Conservation (phyloP, 371 early-diverging fungal species). For the Mucor lusitanicus region DNA sequence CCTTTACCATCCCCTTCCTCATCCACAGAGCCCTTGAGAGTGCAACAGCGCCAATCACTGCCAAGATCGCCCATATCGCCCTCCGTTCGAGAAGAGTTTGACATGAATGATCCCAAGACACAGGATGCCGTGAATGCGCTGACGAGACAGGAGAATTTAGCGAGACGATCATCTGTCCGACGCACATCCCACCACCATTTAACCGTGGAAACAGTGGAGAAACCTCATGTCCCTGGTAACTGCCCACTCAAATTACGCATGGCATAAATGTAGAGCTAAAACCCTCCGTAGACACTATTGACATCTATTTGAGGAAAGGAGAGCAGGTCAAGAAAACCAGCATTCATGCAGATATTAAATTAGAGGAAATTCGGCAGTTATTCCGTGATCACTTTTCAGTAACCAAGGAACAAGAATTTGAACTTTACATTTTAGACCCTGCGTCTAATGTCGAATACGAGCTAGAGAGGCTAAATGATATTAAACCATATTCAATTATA, state of each 20-base stretch:
- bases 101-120: conserved; percentile 35
- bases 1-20: conserved; percentile 7
- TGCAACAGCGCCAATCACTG: background rate
- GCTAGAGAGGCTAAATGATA: conserved; percentile 59
- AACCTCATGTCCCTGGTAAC: background rate
- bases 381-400: conserved; percentile 49
- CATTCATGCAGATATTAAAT: conserved; percentile 32
- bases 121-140: conserved; percentile 29
- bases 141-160: conserved; percentile 27
- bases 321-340: conserved; percentile 51
- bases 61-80: conserved; percentile 5
- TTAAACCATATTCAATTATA: conserved; percentile 53
- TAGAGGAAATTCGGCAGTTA: conserved; percentile 41
- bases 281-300: background rate
- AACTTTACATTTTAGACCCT: conserved; percentile 59
- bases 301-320: conserved; percentile 51
- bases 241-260: too few relatives aligned
- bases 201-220: background rate
- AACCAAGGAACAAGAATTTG: conserved; percentile 13
- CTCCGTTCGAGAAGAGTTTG: conserved; percentile 23
- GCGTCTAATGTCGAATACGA: conserved; percentile 57
- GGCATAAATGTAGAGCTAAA: background rate
- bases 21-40: conserved; percentile 4
- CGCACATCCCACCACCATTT: conserved; percentile 16
- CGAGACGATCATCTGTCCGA: conserved; percentile 32